Conservation (phyloP, 305 asterid genomes). For the Ajuga reptans region DNA sequence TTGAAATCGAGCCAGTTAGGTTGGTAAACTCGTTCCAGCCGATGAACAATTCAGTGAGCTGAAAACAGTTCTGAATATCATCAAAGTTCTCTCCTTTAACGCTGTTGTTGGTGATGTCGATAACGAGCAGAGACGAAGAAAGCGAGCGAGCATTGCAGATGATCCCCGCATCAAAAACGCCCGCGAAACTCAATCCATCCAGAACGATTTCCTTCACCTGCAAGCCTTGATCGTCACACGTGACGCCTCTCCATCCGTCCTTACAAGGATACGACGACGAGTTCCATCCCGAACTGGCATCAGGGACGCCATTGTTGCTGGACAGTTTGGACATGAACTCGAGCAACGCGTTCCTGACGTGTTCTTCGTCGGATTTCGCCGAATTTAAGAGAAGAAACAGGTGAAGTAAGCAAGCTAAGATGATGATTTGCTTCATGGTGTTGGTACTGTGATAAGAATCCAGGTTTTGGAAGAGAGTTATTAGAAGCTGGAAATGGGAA, state of each 20-base stretch:
- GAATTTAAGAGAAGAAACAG: constrained; percentile 7
- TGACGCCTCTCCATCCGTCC: constrained; percentile 43
- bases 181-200: constrained; percentile 32
- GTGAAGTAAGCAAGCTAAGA: background rate
- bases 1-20: constrained; percentile 32
- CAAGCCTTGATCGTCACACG: constrained; percentile 23
- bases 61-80: constrained; percentile 38
- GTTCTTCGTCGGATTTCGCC: constrained; percentile 29
- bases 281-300: constrained; percentile 36
- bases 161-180: constrained; percentile 32
- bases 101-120: constrained; percentile 31
- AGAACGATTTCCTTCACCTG: constrained; percentile 34
- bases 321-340: constrained; percentile 38
- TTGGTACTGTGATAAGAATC: background rate
- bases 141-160: constrained; percentile 39
- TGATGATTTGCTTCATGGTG: constrained; percentile 10
- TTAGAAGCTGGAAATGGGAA: background rate
- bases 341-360: constrained; percentile 23
- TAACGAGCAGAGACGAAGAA: constrained; percentile 22
- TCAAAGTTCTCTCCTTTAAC: constrained; percentile 32
- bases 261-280: constrained; percentile 42
- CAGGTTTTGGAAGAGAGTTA: background rate
- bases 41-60: constrained; percentile 31
- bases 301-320: constrained; percentile 15
- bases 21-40: constrained; percentile 30